Evolutionary conservation across 2,329 filamentous ascomycete genomes (phyloP), one percentile per base, ranked within the genome.

Genomic region (Aspergillus brasiliensis): DNA sequence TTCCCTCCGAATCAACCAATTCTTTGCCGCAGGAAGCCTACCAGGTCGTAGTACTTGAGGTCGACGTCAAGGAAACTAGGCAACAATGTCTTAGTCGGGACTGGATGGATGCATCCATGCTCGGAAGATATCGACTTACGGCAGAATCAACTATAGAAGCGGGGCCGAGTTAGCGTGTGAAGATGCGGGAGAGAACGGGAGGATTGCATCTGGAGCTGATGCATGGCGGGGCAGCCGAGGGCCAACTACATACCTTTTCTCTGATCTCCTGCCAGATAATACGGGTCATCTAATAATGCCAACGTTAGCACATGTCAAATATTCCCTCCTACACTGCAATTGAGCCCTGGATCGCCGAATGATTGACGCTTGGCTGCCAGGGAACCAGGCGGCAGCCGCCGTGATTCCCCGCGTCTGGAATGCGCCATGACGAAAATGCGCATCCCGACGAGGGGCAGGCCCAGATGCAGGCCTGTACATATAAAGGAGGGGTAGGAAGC

Each of bases 201-300:
- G 46, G 47, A 57, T 23, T 37, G 60, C 56, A 60, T 49, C 47
- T 52, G 34, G 48, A 31, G 37, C 58, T 54, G 54, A 54, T 47
- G 52, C 46, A 51, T 42, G 28, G 37, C 28, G 53, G 51, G 38
- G 46, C 48, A 56, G 51, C 40, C 55, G 48, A 61, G 54, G 51
- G 57, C 56, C 58, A 40, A 67, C 31, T 34, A 34, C 75, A 66
- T 75, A 85, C 83, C 75, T 96, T 97, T 82, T 98, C 91, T 86
- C 97, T 97, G 86, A 99, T 99, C 79, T 91, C 88, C 83, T 97
- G 84, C 95, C 95, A 99, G 84, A 99, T 99, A 78, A 99, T 93
- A 73, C 95, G 86, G 71, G 95, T 99, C 95, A 98, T 98, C 88
- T 92, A 74, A 48, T 63, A n/a, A 38, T n/a, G 58, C 27, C 28